phyloP scores from a whole-genome alignment of 441 rosid species.

The Erysimum pusillum region DNA sequence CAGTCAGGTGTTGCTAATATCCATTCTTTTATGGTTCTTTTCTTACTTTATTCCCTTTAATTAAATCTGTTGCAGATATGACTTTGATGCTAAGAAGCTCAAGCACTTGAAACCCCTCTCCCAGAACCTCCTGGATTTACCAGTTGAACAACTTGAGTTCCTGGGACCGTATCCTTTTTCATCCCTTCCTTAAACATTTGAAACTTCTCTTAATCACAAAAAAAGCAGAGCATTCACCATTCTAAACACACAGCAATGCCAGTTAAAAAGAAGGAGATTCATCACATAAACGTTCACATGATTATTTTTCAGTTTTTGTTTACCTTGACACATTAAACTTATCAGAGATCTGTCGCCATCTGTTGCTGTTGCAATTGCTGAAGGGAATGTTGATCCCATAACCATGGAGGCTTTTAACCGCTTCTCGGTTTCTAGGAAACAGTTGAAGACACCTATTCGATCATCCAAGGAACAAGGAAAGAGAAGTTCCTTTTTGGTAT shows the following conservation, averaged over 20 bases:
- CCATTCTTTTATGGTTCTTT: constrained; percentile 20
- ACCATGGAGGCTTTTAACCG: constrained; percentile 73
- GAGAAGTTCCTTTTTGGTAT: constrained; percentile 47
- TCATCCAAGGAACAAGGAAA: constrained; percentile 48
- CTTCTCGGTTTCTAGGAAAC: constrained; percentile 42
- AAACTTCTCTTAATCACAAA: neutral
- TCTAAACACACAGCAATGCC: neutral
- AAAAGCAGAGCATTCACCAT: neutral
- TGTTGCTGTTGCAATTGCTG: constrained; percentile 75
- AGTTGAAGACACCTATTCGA: constrained; percentile 39
- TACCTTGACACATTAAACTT: constrained; percentile 53
- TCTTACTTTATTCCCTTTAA: constrained; percentile 14
- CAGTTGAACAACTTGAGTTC: constrained; percentile 74
- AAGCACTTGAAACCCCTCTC: constrained; percentile 75
- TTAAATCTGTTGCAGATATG: constrained; percentile 63
- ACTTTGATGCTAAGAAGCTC: constrained; percentile 57
- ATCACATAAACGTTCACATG: neutral
- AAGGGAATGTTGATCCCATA: constrained; percentile 73
- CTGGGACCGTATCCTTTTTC: constrained; percentile 88
- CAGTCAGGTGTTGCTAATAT: constrained; percentile 17
- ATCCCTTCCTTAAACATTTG: constrained; percentile 13
- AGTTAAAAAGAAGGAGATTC: neutral
- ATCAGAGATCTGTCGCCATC: constrained; percentile 76
- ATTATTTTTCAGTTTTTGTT: constrained; percentile 21
- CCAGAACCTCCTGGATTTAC: constrained; percentile 53